These are phyloP conservation scores for Diaporthe velutina DNA, from an alignment of 2,329 filamentous ascomycete species.

Conservation along the genomic window DNA sequence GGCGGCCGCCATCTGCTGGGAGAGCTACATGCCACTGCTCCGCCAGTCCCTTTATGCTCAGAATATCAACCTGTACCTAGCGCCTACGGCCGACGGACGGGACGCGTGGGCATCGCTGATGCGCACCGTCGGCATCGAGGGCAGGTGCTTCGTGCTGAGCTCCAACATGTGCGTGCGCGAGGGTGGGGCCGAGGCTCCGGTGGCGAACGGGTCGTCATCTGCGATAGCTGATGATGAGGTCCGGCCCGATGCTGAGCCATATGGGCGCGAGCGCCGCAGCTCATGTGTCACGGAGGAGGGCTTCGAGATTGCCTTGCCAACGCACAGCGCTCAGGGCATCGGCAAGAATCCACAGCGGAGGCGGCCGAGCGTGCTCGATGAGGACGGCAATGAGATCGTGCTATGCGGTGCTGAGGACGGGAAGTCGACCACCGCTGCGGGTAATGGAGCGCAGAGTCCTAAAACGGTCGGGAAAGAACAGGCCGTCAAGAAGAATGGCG, in stretches of 20 bases:
- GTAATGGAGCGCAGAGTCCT: neutral
- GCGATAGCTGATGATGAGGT: slow-evolving; percentile 40
- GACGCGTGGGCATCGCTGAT: slow-evolving; percentile 88
- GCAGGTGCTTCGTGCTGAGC: slow-evolving; percentile 86
- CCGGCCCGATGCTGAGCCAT: slow-evolving; percentile 59
- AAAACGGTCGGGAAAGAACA: neutral
- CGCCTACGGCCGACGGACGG: slow-evolving; percentile 87
- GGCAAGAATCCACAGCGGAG: slow-evolving; percentile 32
- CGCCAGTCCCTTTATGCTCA: slow-evolving; percentile 88
- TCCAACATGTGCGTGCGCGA: slow-evolving; percentile 84
- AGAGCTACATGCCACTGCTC: slow-evolving; percentile 94
- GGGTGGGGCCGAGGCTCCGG: slow-evolving; percentile 50
- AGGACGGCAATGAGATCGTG: slow-evolving; percentile 59
- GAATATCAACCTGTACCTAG: slow-evolving; percentile 92
- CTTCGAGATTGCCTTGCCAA: slow-evolving; percentile 60
- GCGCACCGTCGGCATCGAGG: slow-evolving; percentile 84
- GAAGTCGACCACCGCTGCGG: slow-evolving; percentile 17
- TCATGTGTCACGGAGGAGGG: slow-evolving; percentile 62
- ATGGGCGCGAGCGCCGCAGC: slow-evolving; percentile 48
- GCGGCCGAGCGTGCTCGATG: slow-evolving; percentile 43
- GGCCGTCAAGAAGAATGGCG: slow-evolving; percentile 45
- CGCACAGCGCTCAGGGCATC: slow-evolving; percentile 39
- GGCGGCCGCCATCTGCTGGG: slow-evolving; percentile 93
- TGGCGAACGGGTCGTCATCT: neutral
- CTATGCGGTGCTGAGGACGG: slow-evolving; percentile 46